Base-by-base conservation (phyloP, 169 alveolate genomes). In the Pseudocohnilembus persalinus region DNA sequence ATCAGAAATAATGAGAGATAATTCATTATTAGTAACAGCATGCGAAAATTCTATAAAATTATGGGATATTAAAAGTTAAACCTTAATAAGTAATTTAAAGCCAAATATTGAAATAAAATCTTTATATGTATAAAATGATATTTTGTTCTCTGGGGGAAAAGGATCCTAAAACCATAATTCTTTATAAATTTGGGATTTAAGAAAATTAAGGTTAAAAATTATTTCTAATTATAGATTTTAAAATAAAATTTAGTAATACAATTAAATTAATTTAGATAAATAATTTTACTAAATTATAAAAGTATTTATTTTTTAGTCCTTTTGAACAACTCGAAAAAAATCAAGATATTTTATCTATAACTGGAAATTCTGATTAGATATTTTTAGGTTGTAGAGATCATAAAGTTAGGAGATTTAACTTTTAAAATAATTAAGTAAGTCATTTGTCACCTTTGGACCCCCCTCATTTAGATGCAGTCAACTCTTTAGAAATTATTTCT, bases 391-490 rank as follows among this genome's bases (percentile, higher is more conserved):
- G 94, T 35, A 74, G 93, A 77, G 83, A 86, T 49, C 92, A 89
- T 77, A 26, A 84, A 29, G 87, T 92, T 0, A 31, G 84, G 29
- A 83, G 92, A n/a, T 29, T 82, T n/a, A 30, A 34, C 26, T 73
- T 73, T 73, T 1, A n/a, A 29, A 25, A 64, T 82, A 82, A 65
- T 29, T 85, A 83, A 0, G 31, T 68, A 1, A 90, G 49, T 26
- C 26, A 65, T 25, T 30, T 73, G 24, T 31, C 72, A 30, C 83
- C 87, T 26, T 92, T 89, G 33, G 84, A 88, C 24, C 91, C 94
- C 6, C 94, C 95, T 35, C 95, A 92, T 85, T 84, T 83, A 28
- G 94, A 89, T 84, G 83, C 87, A 15, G 95, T 92, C 0, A 88
- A 93, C n/a, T 87, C 94, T 28, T 32, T 92, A 25, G 90, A 82